Percentiles rank a stretch among this genome's conserved stretches.
Evolutionary conservation across 345 rosid species (phyloP).

Genomic region (Lumnitzera racemosa): DNA sequence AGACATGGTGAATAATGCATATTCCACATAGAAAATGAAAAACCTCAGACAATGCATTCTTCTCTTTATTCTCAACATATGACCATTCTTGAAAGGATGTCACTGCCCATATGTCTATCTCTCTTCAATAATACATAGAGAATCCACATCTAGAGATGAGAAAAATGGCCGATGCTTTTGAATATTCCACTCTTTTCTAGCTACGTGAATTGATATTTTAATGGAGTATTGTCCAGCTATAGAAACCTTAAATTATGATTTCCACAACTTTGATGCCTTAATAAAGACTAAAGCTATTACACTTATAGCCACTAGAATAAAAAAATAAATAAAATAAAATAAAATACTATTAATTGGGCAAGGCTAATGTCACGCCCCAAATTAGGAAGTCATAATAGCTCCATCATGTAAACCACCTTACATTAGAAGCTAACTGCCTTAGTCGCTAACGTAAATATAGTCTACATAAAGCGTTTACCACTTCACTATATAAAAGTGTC

Average conservation of each 20-base stretch:
- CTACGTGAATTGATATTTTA: neutral
- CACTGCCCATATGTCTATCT: neutral
- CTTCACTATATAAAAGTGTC: too few species aligned
- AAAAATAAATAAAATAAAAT: too few species aligned
- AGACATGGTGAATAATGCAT: conserved; percentile 5
- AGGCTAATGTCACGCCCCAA: too few species aligned
- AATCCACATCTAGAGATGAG: conserved; percentile 9
- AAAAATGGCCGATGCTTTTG: conserved; percentile 13
- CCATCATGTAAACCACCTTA: too few species aligned
- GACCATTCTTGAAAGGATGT: conserved; percentile 8
- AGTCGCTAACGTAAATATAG: too few species aligned
- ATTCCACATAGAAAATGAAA: conserved; percentile 3
- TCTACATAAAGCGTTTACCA: too few species aligned
- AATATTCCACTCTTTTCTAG: conserved; percentile 10
- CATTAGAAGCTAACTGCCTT: too few species aligned
- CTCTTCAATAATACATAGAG: conserved; percentile 15
- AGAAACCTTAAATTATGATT: conserved; percentile 5
- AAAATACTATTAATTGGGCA: too few species aligned
- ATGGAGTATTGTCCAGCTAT: neutral
- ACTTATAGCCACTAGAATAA: too few species aligned
- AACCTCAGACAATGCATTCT: conserved; percentile 9
- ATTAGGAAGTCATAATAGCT: too few species aligned
- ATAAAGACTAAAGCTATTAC: neutral
- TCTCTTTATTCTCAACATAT: conserved; percentile 1
- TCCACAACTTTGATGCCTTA: neutral